Base-by-base conservation (phyloP, 306 rosid species). In the Inga oerstediana region DNA sequence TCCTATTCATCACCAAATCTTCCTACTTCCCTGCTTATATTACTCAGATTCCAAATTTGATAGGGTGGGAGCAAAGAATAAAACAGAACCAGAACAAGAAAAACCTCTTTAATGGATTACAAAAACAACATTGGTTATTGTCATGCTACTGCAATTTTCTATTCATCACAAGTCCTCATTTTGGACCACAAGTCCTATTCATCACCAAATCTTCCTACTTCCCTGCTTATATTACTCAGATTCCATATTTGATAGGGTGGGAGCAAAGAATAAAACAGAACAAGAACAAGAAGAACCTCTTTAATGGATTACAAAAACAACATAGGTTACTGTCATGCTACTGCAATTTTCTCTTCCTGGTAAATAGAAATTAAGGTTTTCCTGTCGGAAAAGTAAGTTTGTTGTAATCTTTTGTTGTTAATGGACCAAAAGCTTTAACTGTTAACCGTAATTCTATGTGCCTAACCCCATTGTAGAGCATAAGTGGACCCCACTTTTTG, bases 141-240 rank as follows among this genome's bases (percentile, higher is more conserved):
- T 64, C 70, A 64, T 64, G 19, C 19, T 64, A 4, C 70, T 64
- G 39, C 7, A 62, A 27, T 1, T 64, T 30, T 64, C 41, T 64
- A 15, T 4, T 64, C 69, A 27, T 27, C 30, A 27, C 30, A 27
- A 27, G 30, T 27, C 30, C 30, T 27, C 30, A 27, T 27, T 27
- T 27, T 27, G 30, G 30, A 84, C 86, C 84, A 81, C 56, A 30
- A 59, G 68, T 22, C 71, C 72, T n/a, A 79, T 39, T 76, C 75
- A 72, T 80, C 30, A 71, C 41, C 70, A 64, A 64, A 13, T 64
- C 70, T 64, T 64, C 70, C 41, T 30, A 30, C 72, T 84, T 66
- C 74, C 78, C 61, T 41, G 74, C 12, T 64, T n/a, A 80, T 64
- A 64, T 73, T 66, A 37, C 79, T 75, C 61, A 37, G 27, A 45